Percentiles rank a stretch among this genome's conserved stretches.
Evolutionary conservation across 306 rosid genomes (phyloP).

Genomic region (Biancaea sappan): DNA sequence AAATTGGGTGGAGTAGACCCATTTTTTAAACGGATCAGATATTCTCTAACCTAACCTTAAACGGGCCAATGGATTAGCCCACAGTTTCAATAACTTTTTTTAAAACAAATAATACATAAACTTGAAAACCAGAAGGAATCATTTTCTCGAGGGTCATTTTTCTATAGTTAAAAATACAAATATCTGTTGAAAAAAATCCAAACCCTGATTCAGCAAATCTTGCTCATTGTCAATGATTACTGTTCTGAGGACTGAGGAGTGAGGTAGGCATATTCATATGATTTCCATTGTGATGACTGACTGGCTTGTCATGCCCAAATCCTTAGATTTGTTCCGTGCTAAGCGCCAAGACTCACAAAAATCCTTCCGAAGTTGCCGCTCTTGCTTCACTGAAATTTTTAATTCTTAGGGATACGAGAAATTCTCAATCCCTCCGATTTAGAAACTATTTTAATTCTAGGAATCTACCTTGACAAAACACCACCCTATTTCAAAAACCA

Average conservation of each 20-base stretch:
- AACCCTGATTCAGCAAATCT: not conserved
- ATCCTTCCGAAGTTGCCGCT: conserved; percentile 56
- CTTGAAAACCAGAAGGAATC: too few relatives aligned
- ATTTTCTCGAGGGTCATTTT: too few relatives aligned
- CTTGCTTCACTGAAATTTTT: conserved; percentile 61
- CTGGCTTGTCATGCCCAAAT: conserved; percentile 59
- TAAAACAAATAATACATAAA: too few relatives aligned
- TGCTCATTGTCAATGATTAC: not conserved
- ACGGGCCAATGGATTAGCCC: too few relatives aligned
- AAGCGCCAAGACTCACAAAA: conserved; percentile 22
- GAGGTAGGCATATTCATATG: conserved; percentile 9
- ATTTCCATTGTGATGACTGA: conserved; percentile 42
- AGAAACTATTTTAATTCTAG: conserved; percentile 25
- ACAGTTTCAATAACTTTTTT: too few relatives aligned
- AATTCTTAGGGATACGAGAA: conserved; percentile 38
- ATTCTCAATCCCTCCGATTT: conserved; percentile 23
- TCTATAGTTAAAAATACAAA: not conserved
- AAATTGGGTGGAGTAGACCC: too few relatives aligned
- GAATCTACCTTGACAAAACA: conserved; percentile 43
- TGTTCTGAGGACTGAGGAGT: too few relatives aligned
- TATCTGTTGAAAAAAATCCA: not conserved
- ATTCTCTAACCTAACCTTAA: too few relatives aligned
- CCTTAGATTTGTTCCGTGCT: conserved; percentile 62
- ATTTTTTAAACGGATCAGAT: too few relatives aligned
- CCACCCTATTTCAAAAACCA: conserved; percentile 41